Conservation (phyloP, 352 stramenopile species). For the Globisporangium paroecandrum region DNA sequence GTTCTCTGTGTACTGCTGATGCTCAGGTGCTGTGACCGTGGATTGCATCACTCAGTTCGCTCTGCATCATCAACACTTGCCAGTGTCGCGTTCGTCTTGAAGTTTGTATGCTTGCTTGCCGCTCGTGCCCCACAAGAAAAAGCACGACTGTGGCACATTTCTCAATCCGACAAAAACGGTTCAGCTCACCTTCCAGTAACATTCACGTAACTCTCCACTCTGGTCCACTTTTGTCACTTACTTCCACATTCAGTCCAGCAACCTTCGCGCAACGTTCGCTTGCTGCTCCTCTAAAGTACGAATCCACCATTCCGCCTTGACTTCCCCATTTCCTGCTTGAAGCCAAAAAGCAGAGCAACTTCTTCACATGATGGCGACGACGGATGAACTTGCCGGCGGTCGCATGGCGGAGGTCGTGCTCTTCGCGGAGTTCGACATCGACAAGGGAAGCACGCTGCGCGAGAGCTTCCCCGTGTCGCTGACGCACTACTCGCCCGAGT, state of each 20-base stretch:
- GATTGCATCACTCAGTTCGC: slow-evolving; percentile 5
- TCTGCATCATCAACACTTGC: slow-evolving; percentile 7
- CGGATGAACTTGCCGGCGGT: neutral
- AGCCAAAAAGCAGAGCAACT: slow-evolving; percentile 7
- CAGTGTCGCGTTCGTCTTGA: neutral
- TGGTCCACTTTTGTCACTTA: neutral
- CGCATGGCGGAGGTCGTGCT: slow-evolving; percentile 69
- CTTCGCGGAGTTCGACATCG: slow-evolving; percentile 85
- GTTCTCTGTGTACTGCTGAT: neutral
- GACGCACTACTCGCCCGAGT: slow-evolving; percentile 81
- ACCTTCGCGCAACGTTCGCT: neutral
- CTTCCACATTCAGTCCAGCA: neutral
- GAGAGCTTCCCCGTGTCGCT: slow-evolving; percentile 59
- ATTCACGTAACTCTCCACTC: neutral
- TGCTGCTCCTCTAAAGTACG: neutral
- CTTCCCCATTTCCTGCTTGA: slow-evolving; percentile 8
- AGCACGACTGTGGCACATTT: slow-evolving; percentile 10
- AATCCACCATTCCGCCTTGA: neutral
- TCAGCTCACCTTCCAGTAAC: neutral
- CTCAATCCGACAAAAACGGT: slow-evolving; percentile 8
- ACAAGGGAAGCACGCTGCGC: slow-evolving; percentile 83
- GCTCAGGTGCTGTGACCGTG: neutral
- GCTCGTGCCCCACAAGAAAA: slow-evolving; percentile 16
- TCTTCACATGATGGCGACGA: slow-evolving; percentile 10
- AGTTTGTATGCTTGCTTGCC: neutral